Evolutionary conservation across 2,329 filamentous ascomycete species (phyloP), one percentile per base, ranked within the genome.

Genomic region (Microcera coccophila): DNA sequence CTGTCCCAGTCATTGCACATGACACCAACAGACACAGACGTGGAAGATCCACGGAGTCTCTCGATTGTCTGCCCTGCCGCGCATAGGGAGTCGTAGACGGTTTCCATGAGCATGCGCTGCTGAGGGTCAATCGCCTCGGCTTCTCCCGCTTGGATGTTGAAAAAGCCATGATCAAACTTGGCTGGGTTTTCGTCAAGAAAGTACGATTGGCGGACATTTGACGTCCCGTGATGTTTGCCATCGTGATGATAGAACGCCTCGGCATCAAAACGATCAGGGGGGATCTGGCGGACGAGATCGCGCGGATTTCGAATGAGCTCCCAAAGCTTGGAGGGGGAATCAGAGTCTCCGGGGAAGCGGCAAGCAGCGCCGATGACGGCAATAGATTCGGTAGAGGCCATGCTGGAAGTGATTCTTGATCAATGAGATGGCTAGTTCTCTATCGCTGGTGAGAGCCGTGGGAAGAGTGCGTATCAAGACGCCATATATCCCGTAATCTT

Each of bases 1-100:
- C 68, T 70, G 42, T 72, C 67, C 3, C 67, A 55, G 47, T 76
- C 73, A 32, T 68, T 60, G 36, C 71, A 68, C 3, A 14, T 28
- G 24, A 9, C 24, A 9, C 9, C 24, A 14, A 9, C 9, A 28
- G 9, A 28, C 9, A 9, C 24, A 28, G 24, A 28, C 14, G 24
- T 9, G 24, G 24, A 9, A 14, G 9, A 9, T 28, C 24, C 24
- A 14, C 9, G 9, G 24, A 28, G 14, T 9, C 9, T 14, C 14
- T 14, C 24, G 9, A 28, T 28, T 9, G 9, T 28, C 14, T 28
- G 24, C 24, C 24, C 24, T 9, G 24, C 24, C 9, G 14, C 14
- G 24, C 24, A 14, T 40, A 55, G 12, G 5, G 33, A 44, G 26
- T 56, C 47, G 21, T 43, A 51, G 7, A 44, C 41, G 11, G 34